Evolutionary conservation across 768 basidiomycete genomes (phyloP).

Genomic region (Suillus luteus): DNA sequence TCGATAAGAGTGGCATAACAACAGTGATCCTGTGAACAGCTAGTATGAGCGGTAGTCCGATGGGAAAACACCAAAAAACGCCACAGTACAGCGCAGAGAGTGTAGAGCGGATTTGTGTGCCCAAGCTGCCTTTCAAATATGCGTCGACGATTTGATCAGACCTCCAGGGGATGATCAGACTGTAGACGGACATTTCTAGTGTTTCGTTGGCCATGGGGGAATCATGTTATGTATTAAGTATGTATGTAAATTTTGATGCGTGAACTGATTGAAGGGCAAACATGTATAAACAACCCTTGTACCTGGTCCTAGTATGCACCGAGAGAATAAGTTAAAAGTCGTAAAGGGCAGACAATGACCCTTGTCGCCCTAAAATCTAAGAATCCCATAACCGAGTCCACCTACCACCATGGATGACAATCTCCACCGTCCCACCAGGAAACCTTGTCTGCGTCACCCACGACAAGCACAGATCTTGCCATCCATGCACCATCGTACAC

Average conservation of each 20-base stretch:
- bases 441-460: conserved; percentile 34
- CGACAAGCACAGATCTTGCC: conserved; percentile 37
- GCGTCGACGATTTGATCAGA: too few species aligned
- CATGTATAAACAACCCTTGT: background rate
- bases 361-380: background rate
- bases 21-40: conserved; percentile 2
- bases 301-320: background rate
- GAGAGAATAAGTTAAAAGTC: background rate
- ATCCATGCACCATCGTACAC: conserved; percentile 40
- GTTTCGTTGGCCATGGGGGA: too few species aligned
- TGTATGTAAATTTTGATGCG: too few species aligned
- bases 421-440: conserved; percentile 16
- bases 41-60: too few species aligned
- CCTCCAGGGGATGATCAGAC: too few species aligned
- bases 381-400: background rate
- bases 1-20: conserved; percentile 1
- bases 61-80: too few species aligned
- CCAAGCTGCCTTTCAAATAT: too few species aligned
- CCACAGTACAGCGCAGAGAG: too few species aligned
- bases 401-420: conserved; percentile 15
- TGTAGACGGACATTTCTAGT: too few species aligned
- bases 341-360: background rate
- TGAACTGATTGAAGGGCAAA: background rate
- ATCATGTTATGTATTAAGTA: too few species aligned
- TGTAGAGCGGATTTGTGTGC: too few species aligned